Conservation (phyloP, 495 filamentous ascomycete genomes). For the Symbiotaphrina buchneri region DNA sequence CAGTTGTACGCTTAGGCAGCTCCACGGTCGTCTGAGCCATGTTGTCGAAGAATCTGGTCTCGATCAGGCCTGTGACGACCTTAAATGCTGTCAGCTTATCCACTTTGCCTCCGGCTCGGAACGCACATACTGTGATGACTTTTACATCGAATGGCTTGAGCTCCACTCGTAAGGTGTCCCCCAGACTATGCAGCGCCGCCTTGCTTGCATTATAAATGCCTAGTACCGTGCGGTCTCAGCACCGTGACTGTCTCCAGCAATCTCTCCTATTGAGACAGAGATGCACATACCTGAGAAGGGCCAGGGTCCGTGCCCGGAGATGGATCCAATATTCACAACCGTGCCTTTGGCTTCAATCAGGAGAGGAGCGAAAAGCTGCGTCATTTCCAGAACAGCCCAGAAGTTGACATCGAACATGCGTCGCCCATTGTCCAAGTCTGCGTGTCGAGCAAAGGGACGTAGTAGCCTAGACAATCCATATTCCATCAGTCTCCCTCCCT, state of each 20-base stretch:
- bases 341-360: constrained; percentile 34
- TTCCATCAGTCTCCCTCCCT: too few species aligned
- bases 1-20: too few species aligned
- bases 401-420: constrained; percentile 34
- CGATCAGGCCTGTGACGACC: too few species aligned
- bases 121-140: too few species aligned
- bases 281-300: constrained; percentile 21
- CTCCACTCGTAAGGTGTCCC: constrained; percentile 34
- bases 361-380: constrained; percentile 31
- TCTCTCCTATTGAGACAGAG: too few species aligned
- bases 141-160: constrained; percentile 22
- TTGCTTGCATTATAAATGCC: constrained; percentile 39
- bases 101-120: too few species aligned
- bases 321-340: constrained; percentile 34
- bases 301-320: constrained; percentile 31
- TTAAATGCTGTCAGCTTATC: too few species aligned
- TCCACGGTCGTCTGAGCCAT: too few species aligned
- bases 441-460: constrained; percentile 33
- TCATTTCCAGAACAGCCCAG: constrained; percentile 33
- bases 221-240: too few species aligned
- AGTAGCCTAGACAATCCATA: constrained; percentile 36
- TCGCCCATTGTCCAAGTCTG: constrained; percentile 24
- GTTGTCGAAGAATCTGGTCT: too few species aligned
- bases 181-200: constrained; percentile 36
- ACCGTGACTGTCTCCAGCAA: too few species aligned